Conservation (phyloP, 305 asterid genomes). For the Euphrasia arctica region DNA sequence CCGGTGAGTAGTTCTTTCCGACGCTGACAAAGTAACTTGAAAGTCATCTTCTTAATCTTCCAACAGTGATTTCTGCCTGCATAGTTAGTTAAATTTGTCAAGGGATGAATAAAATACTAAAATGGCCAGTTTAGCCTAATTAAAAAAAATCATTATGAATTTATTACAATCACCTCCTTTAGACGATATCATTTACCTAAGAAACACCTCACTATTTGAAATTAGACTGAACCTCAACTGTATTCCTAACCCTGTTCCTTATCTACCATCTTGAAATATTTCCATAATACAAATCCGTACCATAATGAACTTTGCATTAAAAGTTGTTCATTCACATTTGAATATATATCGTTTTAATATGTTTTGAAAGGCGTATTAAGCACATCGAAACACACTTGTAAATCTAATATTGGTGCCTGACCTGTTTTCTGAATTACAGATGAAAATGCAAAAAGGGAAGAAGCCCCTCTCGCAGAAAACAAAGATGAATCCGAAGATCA, state of each 20-base stretch:
- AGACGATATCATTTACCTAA: background rate
- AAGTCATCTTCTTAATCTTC: conserved; percentile 17
- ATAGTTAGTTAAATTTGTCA: background rate
- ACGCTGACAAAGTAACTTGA: background rate
- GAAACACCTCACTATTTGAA: background rate
- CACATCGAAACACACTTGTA: background rate
- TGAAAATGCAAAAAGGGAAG: conserved; percentile 42
- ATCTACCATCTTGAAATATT: background rate
- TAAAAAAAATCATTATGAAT: background rate
- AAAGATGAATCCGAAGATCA: conserved; percentile 53
- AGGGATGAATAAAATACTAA: background rate
- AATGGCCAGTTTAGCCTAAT: background rate
- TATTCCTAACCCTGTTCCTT: background rate
- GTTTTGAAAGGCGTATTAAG: conserved; percentile 1
- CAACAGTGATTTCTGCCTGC: background rate
- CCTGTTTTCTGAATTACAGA: conserved; percentile 42
- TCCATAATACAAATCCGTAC: background rate
- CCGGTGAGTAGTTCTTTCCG: conserved; percentile 43
- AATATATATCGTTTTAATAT: background rate
- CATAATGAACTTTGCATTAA: background rate
- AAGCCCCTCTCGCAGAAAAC: conserved; percentile 34
- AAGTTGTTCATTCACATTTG: background rate
- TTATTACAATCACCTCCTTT: background rate
- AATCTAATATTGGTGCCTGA: conserved; percentile 21
- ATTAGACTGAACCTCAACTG: background rate